Evolutionary conservation across 352 stramenopile species (phyloP).

Genomic region (Globisporangium nagaii): DNA sequence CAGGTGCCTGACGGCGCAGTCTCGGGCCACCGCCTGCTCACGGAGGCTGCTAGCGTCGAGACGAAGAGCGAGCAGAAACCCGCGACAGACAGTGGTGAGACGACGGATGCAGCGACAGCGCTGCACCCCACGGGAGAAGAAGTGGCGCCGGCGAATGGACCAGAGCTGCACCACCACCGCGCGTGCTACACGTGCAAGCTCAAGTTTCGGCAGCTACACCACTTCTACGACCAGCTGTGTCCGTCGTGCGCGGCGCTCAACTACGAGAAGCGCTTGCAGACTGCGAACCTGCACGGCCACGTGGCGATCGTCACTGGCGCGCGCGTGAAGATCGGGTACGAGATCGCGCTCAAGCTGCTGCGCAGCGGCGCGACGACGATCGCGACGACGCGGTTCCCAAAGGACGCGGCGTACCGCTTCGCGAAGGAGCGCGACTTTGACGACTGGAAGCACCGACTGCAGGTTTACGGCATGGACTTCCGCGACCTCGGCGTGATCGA

Average conservation of each 20-base stretch:
- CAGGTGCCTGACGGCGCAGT: constrained; percentile 57
- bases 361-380: constrained; percentile 82
- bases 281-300: constrained; percentile 64
- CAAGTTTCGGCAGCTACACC: constrained; percentile 89
- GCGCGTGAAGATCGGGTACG: constrained; percentile 95
- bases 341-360: constrained; percentile 92
- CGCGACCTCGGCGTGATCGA: constrained; percentile 91
- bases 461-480: constrained; percentile 94
- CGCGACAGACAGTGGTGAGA: background rate
- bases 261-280: constrained; percentile 91
- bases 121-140: too few relatives aligned
- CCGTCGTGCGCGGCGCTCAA: constrained; percentile 91
- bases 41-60: constrained; percentile 6
- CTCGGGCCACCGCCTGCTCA: constrained; percentile 7
- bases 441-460: constrained; percentile 68
- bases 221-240: constrained; percentile 95
- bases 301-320: constrained; percentile 90
- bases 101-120: background rate
- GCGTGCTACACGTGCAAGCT: constrained; percentile 95
- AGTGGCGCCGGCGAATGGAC: background rate
- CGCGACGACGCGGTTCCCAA: constrained; percentile 92
- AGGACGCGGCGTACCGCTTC: constrained; percentile 86
- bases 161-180: constrained; percentile 78
- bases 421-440: constrained; percentile 83
- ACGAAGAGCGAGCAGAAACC: background rate